Conservation (phyloP, 2,329 filamentous ascomycete genomes). For the Colletotrichum limetticola region DNA sequence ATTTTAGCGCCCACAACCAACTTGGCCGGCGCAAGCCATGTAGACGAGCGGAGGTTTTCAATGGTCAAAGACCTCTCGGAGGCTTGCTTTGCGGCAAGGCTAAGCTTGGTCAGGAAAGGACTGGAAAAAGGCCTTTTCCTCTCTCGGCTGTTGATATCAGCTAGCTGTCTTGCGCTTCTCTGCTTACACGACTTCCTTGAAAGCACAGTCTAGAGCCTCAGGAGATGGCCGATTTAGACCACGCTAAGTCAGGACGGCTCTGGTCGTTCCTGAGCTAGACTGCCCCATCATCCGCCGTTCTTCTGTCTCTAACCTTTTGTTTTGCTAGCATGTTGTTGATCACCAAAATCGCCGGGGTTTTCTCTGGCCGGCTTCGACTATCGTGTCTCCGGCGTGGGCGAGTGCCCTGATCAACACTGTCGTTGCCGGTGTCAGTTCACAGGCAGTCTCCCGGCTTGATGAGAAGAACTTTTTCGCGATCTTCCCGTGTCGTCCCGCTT, state of each 20-base stretch:
- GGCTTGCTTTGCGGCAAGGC: slow-evolving; percentile 26
- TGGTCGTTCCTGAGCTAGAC: slow-evolving; percentile 28
- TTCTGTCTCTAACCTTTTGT: background rate
- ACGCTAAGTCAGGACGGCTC: slow-evolving; percentile 15
- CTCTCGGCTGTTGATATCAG: background rate
- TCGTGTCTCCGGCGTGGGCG: background rate
- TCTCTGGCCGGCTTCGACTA: background rate
- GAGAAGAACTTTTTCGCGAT: background rate
- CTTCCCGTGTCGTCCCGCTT: background rate
- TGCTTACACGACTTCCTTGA: slow-evolving; percentile 1
- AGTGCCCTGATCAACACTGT: background rate
- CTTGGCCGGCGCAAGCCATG: slow-evolving; percentile 9
- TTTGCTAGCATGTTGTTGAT: background rate
- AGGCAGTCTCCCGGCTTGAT: background rate
- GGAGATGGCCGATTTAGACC: background rate
- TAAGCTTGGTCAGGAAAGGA: slow-evolving; percentile 12
- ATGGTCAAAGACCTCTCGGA: slow-evolving; percentile 15
- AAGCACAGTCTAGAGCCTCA: slow-evolving; percentile 1
- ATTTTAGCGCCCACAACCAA: slow-evolving; percentile 3
- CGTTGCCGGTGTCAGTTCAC: background rate
- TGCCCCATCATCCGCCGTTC: background rate
- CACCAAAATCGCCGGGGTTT: background rate
- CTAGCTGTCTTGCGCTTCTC: background rate
- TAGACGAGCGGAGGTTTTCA: slow-evolving; percentile 4
- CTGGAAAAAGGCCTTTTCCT: background rate